Percentiles rank a stretch among this genome's conserved stretches.
Conservation (phyloP, 2,329 filamentous ascomycete species). For the Nemania sp. region DNA sequence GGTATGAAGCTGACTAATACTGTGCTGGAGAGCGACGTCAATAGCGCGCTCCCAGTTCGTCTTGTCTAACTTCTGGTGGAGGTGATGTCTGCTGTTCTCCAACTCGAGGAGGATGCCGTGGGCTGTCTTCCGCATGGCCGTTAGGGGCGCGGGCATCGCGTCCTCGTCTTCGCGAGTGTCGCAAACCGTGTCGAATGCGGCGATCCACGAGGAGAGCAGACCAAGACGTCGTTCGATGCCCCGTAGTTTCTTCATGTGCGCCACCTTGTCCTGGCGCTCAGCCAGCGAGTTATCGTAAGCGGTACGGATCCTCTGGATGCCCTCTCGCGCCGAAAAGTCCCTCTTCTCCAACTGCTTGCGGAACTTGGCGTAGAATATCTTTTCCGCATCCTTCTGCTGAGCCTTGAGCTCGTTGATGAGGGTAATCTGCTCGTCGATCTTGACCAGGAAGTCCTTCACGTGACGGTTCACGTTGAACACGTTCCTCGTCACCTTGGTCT, state of each 20-base stretch:
- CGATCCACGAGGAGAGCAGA: constrained; percentile 89
- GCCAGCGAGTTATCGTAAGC: constrained; percentile 80
- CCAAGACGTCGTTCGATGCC: constrained; percentile 83
- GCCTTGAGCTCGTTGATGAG: constrained; percentile 94
- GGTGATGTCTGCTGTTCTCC: constrained; percentile 87
- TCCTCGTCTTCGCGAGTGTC: constrained; percentile 72
- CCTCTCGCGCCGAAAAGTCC: constrained; percentile 75
- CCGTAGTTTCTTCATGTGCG: constrained; percentile 79
- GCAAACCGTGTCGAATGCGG: constrained; percentile 83
- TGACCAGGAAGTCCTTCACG: constrained; percentile 98
- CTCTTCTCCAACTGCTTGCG: constrained; percentile 88
- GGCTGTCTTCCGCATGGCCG: constrained; percentile 82
- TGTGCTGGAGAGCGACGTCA: constrained; percentile 85
- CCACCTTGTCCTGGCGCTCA: constrained; percentile 79
- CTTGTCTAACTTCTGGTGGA: constrained; percentile 81
- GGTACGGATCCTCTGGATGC: constrained; percentile 74
- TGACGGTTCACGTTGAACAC: constrained; percentile 99
- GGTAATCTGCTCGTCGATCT: constrained; percentile 98
- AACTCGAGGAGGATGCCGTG: constrained; percentile 87
- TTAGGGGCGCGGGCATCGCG: constrained; percentile 68
- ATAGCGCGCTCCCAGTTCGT: constrained; percentile 85
- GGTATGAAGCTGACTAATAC: constrained; percentile 75
- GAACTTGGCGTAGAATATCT: constrained; percentile 82
- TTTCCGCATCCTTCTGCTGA: constrained; percentile 88
- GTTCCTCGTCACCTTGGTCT: constrained; percentile 98